phyloP scores from a whole-genome alignment of 305 asterid genomes.

The Rubia peregrina region DNA sequence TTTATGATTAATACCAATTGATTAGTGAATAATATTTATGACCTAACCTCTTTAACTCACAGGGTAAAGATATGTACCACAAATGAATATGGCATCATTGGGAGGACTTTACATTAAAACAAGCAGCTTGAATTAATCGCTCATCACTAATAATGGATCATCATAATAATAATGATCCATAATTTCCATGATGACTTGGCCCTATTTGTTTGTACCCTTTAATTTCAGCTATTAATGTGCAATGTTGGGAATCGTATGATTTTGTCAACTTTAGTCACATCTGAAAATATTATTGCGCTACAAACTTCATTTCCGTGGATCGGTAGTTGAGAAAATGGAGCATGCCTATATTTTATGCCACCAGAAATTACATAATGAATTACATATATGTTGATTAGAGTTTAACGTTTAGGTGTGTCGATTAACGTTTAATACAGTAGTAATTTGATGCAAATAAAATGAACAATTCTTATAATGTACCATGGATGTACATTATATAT shows the following conservation, averaged over 20 bases:
- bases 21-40: slow-evolving; percentile 1
- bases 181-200: slow-evolving; percentile 7
- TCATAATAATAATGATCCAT: slow-evolving; percentile 3
- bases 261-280: slow-evolving; percentile 5
- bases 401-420: no score
- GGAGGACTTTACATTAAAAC: slow-evolving; percentile 1
- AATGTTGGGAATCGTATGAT: not conserved
- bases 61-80: not conserved
- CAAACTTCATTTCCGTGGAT: not conserved
- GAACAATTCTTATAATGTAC: no score
- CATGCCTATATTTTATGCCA: not conserved
- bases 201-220: slow-evolving; percentile 5
- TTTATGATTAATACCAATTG: not conserved
- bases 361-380: not conserved
- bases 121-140: not conserved
- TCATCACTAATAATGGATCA: slow-evolving; percentile 11
- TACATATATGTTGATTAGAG: no score
- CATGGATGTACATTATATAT: no score
- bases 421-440: no score
- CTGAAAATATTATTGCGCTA: not conserved
- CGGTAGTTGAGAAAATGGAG: not conserved
- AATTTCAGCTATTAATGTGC: not conserved
- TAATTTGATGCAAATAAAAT: no score
- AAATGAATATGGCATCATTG: slow-evolving; percentile 7
- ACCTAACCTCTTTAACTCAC: not conserved